Evolutionary conservation across 2,329 filamentous ascomycete genomes (phyloP).

Genomic region (Cordyceps fumosorosea): DNA sequence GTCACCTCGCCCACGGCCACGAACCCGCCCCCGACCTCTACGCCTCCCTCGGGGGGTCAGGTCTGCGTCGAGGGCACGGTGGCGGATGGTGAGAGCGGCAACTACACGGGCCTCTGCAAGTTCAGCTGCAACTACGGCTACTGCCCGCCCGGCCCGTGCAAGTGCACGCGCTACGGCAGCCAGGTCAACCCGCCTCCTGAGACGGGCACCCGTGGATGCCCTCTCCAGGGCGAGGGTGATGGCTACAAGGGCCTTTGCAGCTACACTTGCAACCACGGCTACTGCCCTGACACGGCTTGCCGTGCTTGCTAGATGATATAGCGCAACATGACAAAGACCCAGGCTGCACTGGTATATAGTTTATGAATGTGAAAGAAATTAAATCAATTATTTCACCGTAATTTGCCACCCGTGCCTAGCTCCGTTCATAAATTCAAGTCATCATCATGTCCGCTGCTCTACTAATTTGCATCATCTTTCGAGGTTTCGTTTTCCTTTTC

Average conservation of each 20-base stretch:
- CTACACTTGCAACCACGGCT: conserved; percentile 39
- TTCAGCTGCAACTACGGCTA: conserved; percentile 28
- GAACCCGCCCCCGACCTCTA: conserved; percentile 4
- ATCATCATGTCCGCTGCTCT: not conserved
- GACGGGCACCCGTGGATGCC: conserved; percentile 26
- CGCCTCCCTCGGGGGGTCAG: conserved; percentile 12
- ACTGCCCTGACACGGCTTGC: conserved; percentile 34
- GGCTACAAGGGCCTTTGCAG: conserved; percentile 39
- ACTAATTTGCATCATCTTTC: not conserved
- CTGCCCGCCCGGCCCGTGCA: conserved; percentile 28
- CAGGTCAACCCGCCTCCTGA: conserved; percentile 20
- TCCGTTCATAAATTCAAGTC: not conserved
- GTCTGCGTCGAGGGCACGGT: conserved; percentile 23
- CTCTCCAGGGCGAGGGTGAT: conserved; percentile 25
- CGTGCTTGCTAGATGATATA: conserved; percentile 13
- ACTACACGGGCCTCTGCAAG: conserved; percentile 30
- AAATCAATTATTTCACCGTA: not conserved
- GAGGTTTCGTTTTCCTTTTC: not conserved
- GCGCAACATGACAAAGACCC: not conserved
- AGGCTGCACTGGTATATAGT: not conserved
- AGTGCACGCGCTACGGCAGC: conserved; percentile 26
- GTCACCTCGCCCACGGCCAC: conserved; percentile 10
- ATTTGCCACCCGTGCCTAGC: too few species aligned
- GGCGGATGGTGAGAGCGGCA: conserved; percentile 23
- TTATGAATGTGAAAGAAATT: not conserved